Base-by-base conservation (phyloP, 2,329 filamentous ascomycete species). In the Fusarium falciforme region DNA sequence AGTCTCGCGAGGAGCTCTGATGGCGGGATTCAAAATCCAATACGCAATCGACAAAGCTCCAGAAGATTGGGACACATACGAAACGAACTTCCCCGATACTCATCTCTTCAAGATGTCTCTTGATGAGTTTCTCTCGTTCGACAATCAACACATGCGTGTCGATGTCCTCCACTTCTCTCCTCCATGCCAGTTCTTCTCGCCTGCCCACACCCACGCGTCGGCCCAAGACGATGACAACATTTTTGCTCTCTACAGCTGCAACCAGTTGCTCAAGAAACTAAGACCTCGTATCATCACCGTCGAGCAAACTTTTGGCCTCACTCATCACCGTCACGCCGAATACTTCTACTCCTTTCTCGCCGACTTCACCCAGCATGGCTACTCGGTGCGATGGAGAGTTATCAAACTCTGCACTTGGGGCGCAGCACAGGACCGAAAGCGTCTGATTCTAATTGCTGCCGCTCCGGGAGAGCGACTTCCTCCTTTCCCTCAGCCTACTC, bases 91-190 rank as follows among this genome's bases (percentile, higher is more conserved):
- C 70, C 83, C 84, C 0, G 79, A 85, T 0, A 82, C 85, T 0
- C 79, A 84, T 0, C 83, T 93, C 0, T 87, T 88, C 54, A 75
- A 86, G 7, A 83, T 83, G 68, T 82, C 87, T 0, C 81, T 89
- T 1, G 82, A 86, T 36, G 80, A 87, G 2, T 91, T 92, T 60
- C 83, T 90, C 31, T 77, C 76, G 1, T 54, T 54, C 7, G 68
- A 72, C 0, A 73, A 82, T 0, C 78, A 81, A 3, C 66, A 74
- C 11, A 77, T 86, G 10, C 84, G 84, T 5, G 88, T 92, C 0
- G 93, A 96, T 74, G 84, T 96, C 2, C 82, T 94, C 0, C 94
- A 97, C 72, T 82, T 95, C 0, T 94, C 92, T 0, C 93, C 93
- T 0, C 94, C 94, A 0, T 97, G 94, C 65, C 93, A 96, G 74